Conservation (phyloP, 345 rosid genomes). For the Brassica rapa region DNA sequence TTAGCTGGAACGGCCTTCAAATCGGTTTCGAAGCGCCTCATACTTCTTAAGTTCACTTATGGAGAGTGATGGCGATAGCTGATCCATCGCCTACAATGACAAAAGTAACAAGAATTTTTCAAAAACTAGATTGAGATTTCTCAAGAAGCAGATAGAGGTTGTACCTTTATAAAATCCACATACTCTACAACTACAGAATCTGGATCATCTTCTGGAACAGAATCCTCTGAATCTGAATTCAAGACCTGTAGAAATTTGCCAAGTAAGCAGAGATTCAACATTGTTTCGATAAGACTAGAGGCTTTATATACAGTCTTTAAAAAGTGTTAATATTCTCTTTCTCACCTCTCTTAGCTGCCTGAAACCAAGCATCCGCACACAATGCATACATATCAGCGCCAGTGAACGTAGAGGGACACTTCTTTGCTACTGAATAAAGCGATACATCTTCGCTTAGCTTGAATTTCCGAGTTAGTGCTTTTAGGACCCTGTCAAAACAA, state of each 20-base stretch:
- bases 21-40: slow-evolving; percentile 71
- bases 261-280: slow-evolving; percentile 10
- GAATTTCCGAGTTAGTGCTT: slow-evolving; percentile 90
- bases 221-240: slow-evolving; percentile 48
- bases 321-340: slow-evolving; percentile 3
- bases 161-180: slow-evolving; percentile 80
- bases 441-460: slow-evolving; percentile 78
- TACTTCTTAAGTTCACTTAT: slow-evolving; percentile 85
- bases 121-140: not conserved
- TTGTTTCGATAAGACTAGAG: not conserved
- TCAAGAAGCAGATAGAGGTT: not conserved
- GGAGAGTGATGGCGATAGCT: slow-evolving; percentile 89
- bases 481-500: slow-evolving; percentile 64
- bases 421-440: slow-evolving; percentile 74
- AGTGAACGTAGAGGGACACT: slow-evolving; percentile 87
- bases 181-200: slow-evolving; percentile 69
- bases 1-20: slow-evolving; percentile 55
- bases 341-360: slow-evolving; percentile 89
- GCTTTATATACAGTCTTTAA: not conserved
- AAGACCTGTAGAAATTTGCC: slow-evolving; percentile 48
- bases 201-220: slow-evolving; percentile 46
- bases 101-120: not conserved
- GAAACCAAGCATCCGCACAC: slow-evolving; percentile 99
- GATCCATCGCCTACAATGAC: slow-evolving; percentile 63
- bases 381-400: slow-evolving; percentile 99